Conservation (phyloP, 768 basidiomycete species). For the Kwoniella dejecticola region DNA sequence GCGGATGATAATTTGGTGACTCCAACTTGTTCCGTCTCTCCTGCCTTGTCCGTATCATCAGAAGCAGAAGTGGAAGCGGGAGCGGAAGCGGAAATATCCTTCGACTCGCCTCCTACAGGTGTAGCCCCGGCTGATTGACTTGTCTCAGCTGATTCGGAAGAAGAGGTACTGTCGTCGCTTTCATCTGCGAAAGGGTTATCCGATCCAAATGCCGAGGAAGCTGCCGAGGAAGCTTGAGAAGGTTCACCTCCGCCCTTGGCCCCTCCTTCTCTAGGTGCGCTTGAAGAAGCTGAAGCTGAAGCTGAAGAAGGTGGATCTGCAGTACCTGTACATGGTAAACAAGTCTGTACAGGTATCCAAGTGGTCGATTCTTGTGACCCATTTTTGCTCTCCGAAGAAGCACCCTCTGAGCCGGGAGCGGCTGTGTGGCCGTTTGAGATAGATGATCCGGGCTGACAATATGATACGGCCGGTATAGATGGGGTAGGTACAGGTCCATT, state of each 20-base stretch:
- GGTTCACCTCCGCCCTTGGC: neutral
- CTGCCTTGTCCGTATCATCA: neutral
- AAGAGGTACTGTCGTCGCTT: no score
- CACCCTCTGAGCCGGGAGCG: slow-evolving; percentile 4
- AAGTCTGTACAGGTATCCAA: slow-evolving; percentile 29
- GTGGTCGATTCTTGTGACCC: slow-evolving; percentile 13
- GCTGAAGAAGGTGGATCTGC: neutral
- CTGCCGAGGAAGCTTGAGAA: neutral
- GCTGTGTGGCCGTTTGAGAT: slow-evolving; percentile 36
- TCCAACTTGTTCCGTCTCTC: slow-evolving; percentile 31
- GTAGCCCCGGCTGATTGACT: neutral
- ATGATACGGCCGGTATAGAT: slow-evolving; percentile 21
- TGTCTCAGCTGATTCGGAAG: no score
- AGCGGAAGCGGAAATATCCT: neutral
- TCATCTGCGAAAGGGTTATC: no score
- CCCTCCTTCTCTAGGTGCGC: neutral
- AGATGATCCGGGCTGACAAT: slow-evolving; percentile 31
- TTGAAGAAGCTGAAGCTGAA: neutral
- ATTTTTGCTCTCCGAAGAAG: neutral
- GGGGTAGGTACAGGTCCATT: slow-evolving; percentile 19
- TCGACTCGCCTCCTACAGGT: neutral
- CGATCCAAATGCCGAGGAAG: no score
- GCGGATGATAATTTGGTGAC: slow-evolving; percentile 22
- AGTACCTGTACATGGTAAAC: slow-evolving; percentile 30
- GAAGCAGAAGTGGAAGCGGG: slow-evolving; percentile 3